These are phyloP conservation scores for Coffea humblotiana DNA, from an alignment of 305 asterid species.

Conservation along the genomic window DNA sequence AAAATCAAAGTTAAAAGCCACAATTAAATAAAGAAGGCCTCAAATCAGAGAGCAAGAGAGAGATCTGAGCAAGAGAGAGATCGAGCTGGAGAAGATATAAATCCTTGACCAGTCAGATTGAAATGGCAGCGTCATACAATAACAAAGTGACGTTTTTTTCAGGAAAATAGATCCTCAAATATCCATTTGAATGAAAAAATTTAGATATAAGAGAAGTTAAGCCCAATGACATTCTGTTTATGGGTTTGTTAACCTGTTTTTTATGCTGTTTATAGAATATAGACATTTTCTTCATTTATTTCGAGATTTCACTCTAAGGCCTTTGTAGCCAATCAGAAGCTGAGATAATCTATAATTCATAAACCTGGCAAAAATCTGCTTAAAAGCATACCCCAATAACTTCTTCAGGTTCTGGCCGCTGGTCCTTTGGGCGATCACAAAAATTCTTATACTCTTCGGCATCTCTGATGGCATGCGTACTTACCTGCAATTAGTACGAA, in stretches of 20 bases:
- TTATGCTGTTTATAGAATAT: background rate
- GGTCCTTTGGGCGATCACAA: constrained; percentile 89
- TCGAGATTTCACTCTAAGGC: background rate
- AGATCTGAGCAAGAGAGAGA: no score
- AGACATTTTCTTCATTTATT: background rate
- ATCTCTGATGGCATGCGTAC: constrained; percentile 87
- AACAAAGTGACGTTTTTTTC: background rate
- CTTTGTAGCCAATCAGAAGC: background rate
- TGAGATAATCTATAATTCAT: background rate
- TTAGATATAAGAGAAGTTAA: background rate
- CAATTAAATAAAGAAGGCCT: background rate
- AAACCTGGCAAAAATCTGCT: background rate
- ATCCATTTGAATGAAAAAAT: background rate
- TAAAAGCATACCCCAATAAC: constrained; percentile 66
- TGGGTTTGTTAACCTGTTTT: background rate
- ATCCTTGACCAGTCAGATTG: background rate
- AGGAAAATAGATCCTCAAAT: background rate
- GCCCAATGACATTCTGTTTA: background rate
- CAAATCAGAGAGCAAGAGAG: background rate
- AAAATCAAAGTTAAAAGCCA: background rate
- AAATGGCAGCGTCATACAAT: no score
- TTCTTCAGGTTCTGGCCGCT: constrained; percentile 96
- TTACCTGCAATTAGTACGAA: constrained; percentile 48
- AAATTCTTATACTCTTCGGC: constrained; percentile 97
- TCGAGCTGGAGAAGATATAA: background rate